phyloP scores from a whole-genome alignment of 2,329 filamentous ascomycete species.

The Hymenoscyphus infarciens region DNA sequence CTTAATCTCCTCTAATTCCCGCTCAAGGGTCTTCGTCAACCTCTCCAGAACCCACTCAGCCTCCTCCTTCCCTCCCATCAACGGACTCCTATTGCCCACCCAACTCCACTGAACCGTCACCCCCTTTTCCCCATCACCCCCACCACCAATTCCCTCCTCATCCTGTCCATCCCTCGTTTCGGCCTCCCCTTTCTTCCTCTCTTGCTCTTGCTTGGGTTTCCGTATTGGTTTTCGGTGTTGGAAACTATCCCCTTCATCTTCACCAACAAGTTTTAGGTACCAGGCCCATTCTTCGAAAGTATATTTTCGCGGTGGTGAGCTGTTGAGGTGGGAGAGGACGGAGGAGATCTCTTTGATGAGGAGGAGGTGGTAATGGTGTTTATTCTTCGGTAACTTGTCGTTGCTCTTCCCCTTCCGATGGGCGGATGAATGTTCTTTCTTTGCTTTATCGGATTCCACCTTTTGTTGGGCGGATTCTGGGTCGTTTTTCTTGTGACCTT shows the following conservation, averaged over 20 bases:
- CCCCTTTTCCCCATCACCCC: constrained; percentile 21
- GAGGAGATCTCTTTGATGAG: constrained; percentile 69
- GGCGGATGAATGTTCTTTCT: constrained; percentile 17
- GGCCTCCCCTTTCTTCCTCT: not conserved
- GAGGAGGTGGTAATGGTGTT: constrained; percentile 53
- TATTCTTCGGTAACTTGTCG: constrained; percentile 33
- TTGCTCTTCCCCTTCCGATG: constrained; percentile 17
- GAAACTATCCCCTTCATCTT: constrained; percentile 52
- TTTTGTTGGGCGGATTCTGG: constrained; percentile 26
- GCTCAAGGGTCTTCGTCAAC: constrained; percentile 53
- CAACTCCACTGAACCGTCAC: constrained; percentile 60
- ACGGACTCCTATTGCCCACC: constrained; percentile 65
- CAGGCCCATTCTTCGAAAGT: constrained; percentile 83
- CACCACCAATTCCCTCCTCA: constrained; percentile 30
- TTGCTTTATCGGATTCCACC: constrained; percentile 11
- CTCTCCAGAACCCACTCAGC: constrained; percentile 70
- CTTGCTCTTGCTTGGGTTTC: constrained; percentile 14
- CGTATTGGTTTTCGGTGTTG: constrained; percentile 43
- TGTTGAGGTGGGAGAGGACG: constrained; percentile 60
- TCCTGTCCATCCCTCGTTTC: constrained; percentile 20
- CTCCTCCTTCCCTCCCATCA: constrained; percentile 67
- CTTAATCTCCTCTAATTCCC: constrained; percentile 26
- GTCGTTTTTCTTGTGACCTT: constrained; percentile 21
- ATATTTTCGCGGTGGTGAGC: constrained; percentile 60
- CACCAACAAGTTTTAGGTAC: constrained; percentile 74